A percentile compares a stretch with the other conserved stretches of the same genome.
Evolutionary conservation across 2,329 filamentous ascomycete genomes (phyloP).

Genomic region (Diaporthe aspalathi): DNA sequence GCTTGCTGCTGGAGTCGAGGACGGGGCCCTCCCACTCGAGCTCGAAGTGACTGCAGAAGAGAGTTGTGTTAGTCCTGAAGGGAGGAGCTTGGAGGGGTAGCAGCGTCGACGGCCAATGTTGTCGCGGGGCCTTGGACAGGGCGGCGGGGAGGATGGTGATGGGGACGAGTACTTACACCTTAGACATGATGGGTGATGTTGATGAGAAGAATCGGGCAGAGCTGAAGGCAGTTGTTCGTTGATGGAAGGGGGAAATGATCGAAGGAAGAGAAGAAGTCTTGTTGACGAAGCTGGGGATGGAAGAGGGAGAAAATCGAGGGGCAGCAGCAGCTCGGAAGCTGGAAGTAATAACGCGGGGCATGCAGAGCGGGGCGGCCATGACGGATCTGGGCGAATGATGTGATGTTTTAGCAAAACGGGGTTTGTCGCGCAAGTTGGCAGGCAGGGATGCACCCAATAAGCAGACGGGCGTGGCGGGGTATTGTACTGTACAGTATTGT

Average conservation of each 20-base stretch:
- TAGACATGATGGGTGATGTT: slow-evolving; percentile 74
- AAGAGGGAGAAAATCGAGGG: slow-evolving; percentile 50
- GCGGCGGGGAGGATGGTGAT: slow-evolving; percentile 35
- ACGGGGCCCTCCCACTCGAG: slow-evolving; percentile 78
- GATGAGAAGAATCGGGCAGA: slow-evolving; percentile 50
- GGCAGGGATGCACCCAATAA: slow-evolving; percentile 39
- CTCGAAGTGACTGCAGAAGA: slow-evolving; percentile 72
- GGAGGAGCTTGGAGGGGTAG: background rate
- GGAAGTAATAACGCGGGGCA: slow-evolving; percentile 42
- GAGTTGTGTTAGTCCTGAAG: slow-evolving; percentile 30
- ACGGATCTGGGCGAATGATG: slow-evolving; percentile 41
- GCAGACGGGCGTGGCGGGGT: slow-evolving; percentile 31
- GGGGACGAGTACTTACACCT: slow-evolving; percentile 67
- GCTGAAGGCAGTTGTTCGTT: slow-evolving; percentile 48
- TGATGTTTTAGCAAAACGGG: slow-evolving; percentile 39
- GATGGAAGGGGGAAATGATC: slow-evolving; percentile 52
- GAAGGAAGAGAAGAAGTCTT: slow-evolving; percentile 45
- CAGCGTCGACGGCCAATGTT: background rate
- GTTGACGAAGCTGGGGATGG: slow-evolving; percentile 46
- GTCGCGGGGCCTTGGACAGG: slow-evolving; percentile 13
- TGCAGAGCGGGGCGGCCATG: slow-evolving; percentile 52
- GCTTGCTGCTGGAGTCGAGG: slow-evolving; percentile 68
- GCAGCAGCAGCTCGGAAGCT: slow-evolving; percentile 48
- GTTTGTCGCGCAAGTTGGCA: slow-evolving; percentile 28
- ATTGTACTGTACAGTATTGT: no score